These are phyloP conservation scores for Citrullus amarus DNA, from an alignment of 306 rosid genomes.

Conservation along the genomic window DNA sequence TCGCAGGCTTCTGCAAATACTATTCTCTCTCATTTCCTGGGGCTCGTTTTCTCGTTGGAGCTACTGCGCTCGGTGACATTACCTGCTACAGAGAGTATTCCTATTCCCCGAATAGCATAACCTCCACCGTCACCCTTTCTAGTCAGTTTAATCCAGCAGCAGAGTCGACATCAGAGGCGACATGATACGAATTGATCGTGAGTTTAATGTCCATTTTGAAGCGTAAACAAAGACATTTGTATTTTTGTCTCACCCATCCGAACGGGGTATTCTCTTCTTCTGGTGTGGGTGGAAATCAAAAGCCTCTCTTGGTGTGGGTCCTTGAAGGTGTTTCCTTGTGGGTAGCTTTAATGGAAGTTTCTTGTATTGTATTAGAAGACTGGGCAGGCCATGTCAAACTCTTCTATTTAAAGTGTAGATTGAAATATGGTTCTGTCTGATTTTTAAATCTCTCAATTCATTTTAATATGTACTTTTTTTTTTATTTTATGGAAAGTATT, in stretches of 20 bases:
- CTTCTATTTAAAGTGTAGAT: not conserved
- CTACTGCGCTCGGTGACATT: slow-evolving; percentile 75
- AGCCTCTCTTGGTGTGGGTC: not conserved
- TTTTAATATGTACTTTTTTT: not conserved
- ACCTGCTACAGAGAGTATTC: slow-evolving; percentile 47
- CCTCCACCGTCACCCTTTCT: not conserved
- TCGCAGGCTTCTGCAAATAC: slow-evolving; percentile 91
- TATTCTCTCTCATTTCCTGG: slow-evolving; percentile 90
- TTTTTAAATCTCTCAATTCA: not conserved
- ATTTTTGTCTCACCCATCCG: not conserved
- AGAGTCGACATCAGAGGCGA: not conserved
- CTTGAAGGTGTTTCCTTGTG: not conserved
- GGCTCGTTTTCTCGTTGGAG: slow-evolving; percentile 78
- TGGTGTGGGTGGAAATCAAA: not conserved
- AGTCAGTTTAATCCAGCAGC: slow-evolving; percentile 1
- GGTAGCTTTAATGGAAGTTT: not conserved
- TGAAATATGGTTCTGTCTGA: not conserved
- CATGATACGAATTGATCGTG: not conserved
- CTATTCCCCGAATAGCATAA: slow-evolving; percentile 53
- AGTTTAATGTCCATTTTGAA: not conserved
- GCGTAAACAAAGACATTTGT: not conserved
- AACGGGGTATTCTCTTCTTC: not conserved
- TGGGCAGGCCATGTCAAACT: not conserved
- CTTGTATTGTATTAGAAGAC: not conserved
- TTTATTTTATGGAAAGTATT: not conserved